These are phyloP conservation scores for Sporisorium iseilematis-ciliati DNA, from an alignment of 1,284 basidiomycete species.

Conservation along the genomic window DNA sequence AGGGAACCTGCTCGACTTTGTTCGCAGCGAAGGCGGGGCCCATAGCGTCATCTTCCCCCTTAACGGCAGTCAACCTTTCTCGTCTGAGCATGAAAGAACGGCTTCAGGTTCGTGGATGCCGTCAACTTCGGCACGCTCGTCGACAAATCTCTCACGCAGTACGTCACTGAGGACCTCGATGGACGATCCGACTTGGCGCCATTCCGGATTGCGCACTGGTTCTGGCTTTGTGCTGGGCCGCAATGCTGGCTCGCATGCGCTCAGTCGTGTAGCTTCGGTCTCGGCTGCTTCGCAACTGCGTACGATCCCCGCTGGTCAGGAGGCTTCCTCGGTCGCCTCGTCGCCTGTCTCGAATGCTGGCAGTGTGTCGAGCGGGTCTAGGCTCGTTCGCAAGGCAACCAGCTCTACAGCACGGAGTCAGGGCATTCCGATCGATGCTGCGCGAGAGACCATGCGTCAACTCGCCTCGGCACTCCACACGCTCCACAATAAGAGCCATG, in stretches of 20 bases:
- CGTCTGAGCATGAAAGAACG: slow-evolving; percentile 26
- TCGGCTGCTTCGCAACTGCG: slow-evolving; percentile 40
- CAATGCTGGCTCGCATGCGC: slow-evolving; percentile 13
- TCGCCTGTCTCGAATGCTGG: slow-evolving; percentile 43
- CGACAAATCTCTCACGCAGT: slow-evolving; percentile 35
- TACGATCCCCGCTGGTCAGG: slow-evolving; percentile 47
- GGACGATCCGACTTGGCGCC: slow-evolving; percentile 22
- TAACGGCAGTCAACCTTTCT: slow-evolving; percentile 16
- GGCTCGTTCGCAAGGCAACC: slow-evolving; percentile 33
- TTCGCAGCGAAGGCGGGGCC: slow-evolving; percentile 52
- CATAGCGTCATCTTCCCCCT: slow-evolving; percentile 10
- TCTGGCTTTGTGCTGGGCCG: slow-evolving; percentile 40
- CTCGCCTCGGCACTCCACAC: slow-evolving; percentile 87
- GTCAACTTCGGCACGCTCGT: slow-evolving; percentile 24
- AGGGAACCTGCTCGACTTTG: slow-evolving; percentile 60
- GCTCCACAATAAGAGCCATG: slow-evolving; percentile 81
- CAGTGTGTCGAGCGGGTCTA: slow-evolving; percentile 38
- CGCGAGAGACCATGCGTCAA: slow-evolving; percentile 88
- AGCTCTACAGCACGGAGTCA: slow-evolving; percentile 43
- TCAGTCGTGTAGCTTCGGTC: slow-evolving; percentile 37
- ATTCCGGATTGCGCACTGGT: slow-evolving; percentile 36
- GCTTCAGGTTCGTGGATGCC: slow-evolving; percentile 41
- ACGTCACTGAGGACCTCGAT: slow-evolving; percentile 38
- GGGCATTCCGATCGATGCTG: slow-evolving; percentile 71
- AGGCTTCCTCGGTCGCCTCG: slow-evolving; percentile 30